Evolutionary conservation across 2,329 filamentous ascomycete genomes (phyloP).

Genomic region (Botrytis pseudocinerea): DNA sequence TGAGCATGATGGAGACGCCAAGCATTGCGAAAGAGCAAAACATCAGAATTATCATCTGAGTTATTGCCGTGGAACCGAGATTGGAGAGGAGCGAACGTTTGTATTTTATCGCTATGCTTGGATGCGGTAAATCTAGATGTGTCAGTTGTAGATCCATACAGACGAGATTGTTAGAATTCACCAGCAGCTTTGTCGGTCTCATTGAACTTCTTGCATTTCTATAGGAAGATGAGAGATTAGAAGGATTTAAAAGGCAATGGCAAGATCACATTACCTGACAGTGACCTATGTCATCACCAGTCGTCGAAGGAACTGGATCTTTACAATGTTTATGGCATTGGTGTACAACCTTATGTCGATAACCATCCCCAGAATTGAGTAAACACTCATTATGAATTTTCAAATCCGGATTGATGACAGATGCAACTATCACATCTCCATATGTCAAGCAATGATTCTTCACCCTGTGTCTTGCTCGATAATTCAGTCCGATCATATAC

Average conservation of each 20-base stretch:
- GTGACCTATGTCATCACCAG: slow-evolving; percentile 30
- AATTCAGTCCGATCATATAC: slow-evolving; percentile 33
- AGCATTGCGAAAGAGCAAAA: slow-evolving; percentile 28
- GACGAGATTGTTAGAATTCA: not conserved
- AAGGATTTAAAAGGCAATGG: fast-evolving
- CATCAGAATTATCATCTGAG: slow-evolving; percentile 32
- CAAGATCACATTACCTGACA: slow-evolving; percentile 24
- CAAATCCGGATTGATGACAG: slow-evolving; percentile 30
- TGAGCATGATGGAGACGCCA: slow-evolving; percentile 26
- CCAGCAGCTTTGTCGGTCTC: slow-evolving; percentile 29
- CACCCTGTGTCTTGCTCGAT: slow-evolving; percentile 22
- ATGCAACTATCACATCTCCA: slow-evolving; percentile 33
- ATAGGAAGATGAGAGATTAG: not conserved
- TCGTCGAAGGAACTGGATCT: slow-evolving; percentile 26
- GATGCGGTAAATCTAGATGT: slow-evolving; percentile 28
- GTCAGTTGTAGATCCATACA: fast-evolving
- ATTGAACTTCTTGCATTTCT: slow-evolving; percentile 34
- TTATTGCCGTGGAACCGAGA: slow-evolving; percentile 29
- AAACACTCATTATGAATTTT: slow-evolving; percentile 34
- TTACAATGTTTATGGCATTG: slow-evolving; percentile 34
- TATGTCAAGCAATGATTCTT: slow-evolving; percentile 31
- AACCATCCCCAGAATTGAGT: slow-evolving; percentile 34
- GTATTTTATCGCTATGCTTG: slow-evolving; percentile 34
- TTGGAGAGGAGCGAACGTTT: slow-evolving; percentile 32
- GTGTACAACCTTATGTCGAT: slow-evolving; percentile 27